These are phyloP conservation scores for Truncatella angustata DNA, from an alignment of 2,329 filamentous ascomycete species.

Conservation along the genomic window DNA sequence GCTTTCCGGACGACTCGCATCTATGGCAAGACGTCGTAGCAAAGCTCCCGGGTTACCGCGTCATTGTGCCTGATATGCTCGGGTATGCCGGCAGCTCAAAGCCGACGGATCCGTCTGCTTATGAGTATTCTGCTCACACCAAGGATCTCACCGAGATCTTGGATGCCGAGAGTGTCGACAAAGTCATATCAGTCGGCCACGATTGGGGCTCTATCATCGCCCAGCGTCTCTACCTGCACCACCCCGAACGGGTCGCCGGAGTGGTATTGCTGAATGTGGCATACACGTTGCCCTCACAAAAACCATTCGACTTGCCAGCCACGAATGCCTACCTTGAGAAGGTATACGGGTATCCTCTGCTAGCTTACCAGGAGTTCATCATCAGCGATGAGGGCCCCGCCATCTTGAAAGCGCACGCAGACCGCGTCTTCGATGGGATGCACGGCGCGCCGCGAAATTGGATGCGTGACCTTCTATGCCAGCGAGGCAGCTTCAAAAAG, in stretches of 20 bases:
- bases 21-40: not conserved
- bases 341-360: constrained; percentile 6
- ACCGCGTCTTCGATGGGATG: constrained; percentile 7
- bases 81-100: not conserved
- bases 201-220: not conserved
- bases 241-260: not conserved
- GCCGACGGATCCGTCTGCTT: not conserved
- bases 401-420: constrained; percentile 2
- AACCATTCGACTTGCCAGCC: constrained; percentile 4
- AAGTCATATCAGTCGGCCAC: not conserved
- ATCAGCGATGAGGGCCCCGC: constrained; percentile 1
- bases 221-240: not conserved
- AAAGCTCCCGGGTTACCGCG: not conserved
- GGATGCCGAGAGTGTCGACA: not conserved
- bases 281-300: not conserved
- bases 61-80: not conserved
- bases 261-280: not conserved
- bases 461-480: constrained; percentile 9
- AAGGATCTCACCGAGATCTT: not conserved
- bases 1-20: not conserved
- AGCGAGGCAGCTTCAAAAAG: constrained; percentile 6
- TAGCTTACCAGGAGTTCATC: constrained; percentile 11
- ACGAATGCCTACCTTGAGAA: constrained; percentile 2
- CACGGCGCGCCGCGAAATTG: constrained; percentile 3
- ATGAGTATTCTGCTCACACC: not conserved